Conservation (phyloP, 164 flowering plant genomes). For the Cinnamomum micranthum region DNA sequence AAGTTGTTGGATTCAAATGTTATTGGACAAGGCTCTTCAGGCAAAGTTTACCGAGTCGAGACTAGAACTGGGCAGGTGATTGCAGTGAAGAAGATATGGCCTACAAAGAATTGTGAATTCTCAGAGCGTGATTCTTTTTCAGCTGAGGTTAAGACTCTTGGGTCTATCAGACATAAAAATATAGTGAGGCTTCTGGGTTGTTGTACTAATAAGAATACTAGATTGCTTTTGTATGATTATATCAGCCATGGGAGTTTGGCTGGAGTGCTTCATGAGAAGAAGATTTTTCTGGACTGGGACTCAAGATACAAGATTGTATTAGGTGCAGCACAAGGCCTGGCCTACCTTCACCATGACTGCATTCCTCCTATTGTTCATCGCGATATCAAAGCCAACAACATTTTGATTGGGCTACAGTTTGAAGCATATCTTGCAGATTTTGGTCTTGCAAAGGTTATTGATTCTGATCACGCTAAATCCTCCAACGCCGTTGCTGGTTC, state of each 20-base stretch:
- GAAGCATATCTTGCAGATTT: slow-evolving; percentile 63
- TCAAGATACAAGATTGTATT: slow-evolving; percentile 47
- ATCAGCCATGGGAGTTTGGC: slow-evolving; percentile 53
- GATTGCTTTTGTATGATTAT: slow-evolving; percentile 56
- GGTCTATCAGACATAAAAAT: slow-evolving; percentile 58
- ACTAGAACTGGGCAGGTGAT: slow-evolving; percentile 35
- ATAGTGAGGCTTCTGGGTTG: slow-evolving; percentile 61
- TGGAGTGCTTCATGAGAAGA: slow-evolving; percentile 50
- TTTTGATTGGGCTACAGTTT: slow-evolving; percentile 48
- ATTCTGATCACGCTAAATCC: slow-evolving; percentile 25
- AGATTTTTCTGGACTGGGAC: slow-evolving; percentile 48
- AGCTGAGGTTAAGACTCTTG: slow-evolving; percentile 52
- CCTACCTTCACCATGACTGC: slow-evolving; percentile 72
- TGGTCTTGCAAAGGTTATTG: slow-evolving; percentile 55
- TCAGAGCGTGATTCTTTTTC: slow-evolving; percentile 49
- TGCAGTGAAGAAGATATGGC: slow-evolving; percentile 67
- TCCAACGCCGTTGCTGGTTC: slow-evolving; percentile 53
- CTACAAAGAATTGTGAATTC: slow-evolving; percentile 26
- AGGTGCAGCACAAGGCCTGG: slow-evolving; percentile 58
- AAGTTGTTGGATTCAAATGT: slow-evolving; percentile 42
- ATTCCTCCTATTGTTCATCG: slow-evolving; percentile 60
- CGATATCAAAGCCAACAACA: slow-evolving; percentile 59
- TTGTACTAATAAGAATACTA: slow-evolving; percentile 41
- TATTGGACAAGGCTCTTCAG: slow-evolving; percentile 56
- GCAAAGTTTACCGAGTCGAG: slow-evolving; percentile 57